Evolutionary conservation across 345 rosid species (phyloP).

Genomic region (Eucalyptus curtisii): DNA sequence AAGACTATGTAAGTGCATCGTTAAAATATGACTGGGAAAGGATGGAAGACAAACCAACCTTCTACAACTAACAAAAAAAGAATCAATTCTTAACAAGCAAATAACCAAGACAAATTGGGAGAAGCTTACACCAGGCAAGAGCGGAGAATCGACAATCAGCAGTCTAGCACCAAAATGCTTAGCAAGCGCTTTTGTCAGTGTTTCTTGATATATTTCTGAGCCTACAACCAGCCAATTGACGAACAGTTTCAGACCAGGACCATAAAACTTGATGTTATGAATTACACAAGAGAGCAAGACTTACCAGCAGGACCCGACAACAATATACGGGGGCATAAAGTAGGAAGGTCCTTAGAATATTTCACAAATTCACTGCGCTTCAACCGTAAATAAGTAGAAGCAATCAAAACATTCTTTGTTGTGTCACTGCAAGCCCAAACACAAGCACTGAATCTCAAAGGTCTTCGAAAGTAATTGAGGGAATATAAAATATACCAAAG

Average conservation of each 20-base stretch:
- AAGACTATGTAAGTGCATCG: background rate
- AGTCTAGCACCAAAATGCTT: conserved; percentile 77
- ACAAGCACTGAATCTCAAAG: background rate
- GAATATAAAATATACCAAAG: background rate
- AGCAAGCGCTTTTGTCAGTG: conserved; percentile 80
- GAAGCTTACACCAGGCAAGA: conserved; percentile 86
- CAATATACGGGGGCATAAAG: conserved; percentile 73
- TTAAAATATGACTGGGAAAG: background rate
- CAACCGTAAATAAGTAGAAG: conserved; percentile 70
- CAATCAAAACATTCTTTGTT: conserved; percentile 75
- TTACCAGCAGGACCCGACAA: conserved; percentile 96
- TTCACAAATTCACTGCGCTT: conserved; percentile 64
- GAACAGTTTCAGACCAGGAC: background rate
- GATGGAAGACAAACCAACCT: background rate
- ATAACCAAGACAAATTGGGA: background rate
- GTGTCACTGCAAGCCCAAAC: conserved; percentile 48
- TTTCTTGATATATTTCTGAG: conserved; percentile 96
- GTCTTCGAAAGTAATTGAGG: background rate
- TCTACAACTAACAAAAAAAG: background rate
- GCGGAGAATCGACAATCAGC: conserved; percentile 75
- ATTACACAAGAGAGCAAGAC: background rate
- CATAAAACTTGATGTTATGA: background rate
- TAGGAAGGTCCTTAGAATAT: conserved; percentile 62
- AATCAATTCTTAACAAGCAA: background rate
- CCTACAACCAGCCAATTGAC: conserved; percentile 24